Percentiles rank a stretch among this genome's conserved stretches.
phyloP scores from a whole-genome alignment of 2,329 filamentous ascomycete species.

The Aspergillus luchuensis region DNA sequence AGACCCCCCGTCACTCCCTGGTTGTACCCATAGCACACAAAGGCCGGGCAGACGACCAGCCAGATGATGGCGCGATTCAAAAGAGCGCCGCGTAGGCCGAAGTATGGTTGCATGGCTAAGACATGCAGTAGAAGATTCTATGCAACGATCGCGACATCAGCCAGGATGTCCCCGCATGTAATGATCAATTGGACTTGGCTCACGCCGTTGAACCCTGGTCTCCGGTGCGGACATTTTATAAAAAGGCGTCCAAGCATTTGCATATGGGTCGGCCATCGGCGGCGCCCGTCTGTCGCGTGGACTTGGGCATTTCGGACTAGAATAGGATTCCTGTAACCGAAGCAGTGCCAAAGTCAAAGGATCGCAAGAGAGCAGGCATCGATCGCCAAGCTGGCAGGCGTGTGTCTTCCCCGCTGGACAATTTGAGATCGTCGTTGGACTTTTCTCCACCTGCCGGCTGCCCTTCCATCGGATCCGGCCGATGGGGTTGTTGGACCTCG shows the following conservation, averaged over 20 bases:
- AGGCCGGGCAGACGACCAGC: slow-evolving; percentile 31
- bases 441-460: slow-evolving; percentile 5
- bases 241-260: not conserved
- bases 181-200: slow-evolving; percentile 1
- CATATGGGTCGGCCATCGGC: slow-evolving; percentile 13
- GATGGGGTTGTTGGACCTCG: slow-evolving; percentile 8
- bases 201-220: not conserved
- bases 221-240: slow-evolving; percentile 11
- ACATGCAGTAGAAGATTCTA: slow-evolving; percentile 1
- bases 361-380: not conserved
- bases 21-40: slow-evolving; percentile 56
- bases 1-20: slow-evolving; percentile 54
- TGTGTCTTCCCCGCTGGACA: slow-evolving; percentile 1
- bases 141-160: slow-evolving; percentile 3
- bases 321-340: not conserved
- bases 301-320: not conserved
- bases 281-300: slow-evolving; percentile 16
- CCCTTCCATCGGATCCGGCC: slow-evolving; percentile 6
- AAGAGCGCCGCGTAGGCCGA: slow-evolving; percentile 27
- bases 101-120: slow-evolving; percentile 20
- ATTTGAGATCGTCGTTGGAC: slow-evolving; percentile 3
- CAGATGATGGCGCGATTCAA: slow-evolving; percentile 27
- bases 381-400: not conserved
- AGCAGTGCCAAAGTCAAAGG: not conserved
- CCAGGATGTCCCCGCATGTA: not conserved